Conservation (phyloP, 1,284 basidiomycete genomes). For the Rhodotorula sp. region DNA sequence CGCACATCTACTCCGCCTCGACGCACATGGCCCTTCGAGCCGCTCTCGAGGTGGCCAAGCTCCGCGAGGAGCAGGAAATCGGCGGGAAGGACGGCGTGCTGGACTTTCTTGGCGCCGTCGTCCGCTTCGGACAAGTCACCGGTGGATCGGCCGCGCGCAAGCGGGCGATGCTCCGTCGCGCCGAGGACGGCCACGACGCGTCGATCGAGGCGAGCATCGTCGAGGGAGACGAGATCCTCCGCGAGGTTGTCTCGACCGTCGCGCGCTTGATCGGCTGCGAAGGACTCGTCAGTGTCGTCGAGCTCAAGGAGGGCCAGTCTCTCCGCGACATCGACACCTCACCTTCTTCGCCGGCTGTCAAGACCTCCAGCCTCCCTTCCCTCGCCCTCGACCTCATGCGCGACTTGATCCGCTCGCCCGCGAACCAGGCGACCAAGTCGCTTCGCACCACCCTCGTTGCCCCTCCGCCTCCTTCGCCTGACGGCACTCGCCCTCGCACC, state of each 20-base stretch:
- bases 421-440: constrained; percentile 44
- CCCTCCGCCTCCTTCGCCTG: constrained; percentile 15
- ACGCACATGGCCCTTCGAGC: constrained; percentile 33
- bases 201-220: constrained; percentile 2
- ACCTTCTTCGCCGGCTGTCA: constrained; percentile 10
- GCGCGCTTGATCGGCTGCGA: constrained; percentile 43
- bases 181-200: neutral
- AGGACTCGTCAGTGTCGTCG: constrained; percentile 38
- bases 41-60: constrained; percentile 35
- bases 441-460: constrained; percentile 38
- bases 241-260: constrained; percentile 42
- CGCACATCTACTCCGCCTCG: constrained; percentile 40
- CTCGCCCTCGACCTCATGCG: constrained; percentile 42
- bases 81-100: constrained; percentile 38
- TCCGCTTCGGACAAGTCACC: constrained; percentile 37
- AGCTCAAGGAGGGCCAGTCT: constrained; percentile 21
- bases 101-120: constrained; percentile 34
- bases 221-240: constrained; percentile 39
- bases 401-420: constrained; percentile 44
- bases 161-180: neutral
- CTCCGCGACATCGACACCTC: constrained; percentile 22
- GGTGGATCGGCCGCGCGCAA: constrained; percentile 18
- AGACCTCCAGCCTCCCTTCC: constrained; percentile 30
- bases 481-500: constrained; percentile 15
- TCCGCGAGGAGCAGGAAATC: constrained; percentile 38